Percentiles rank a stretch among this genome's conserved stretches.
These are phyloP conservation scores for Euphrasia arctica DNA, from an alignment of 305 asterid genomes.

Conservation along the genomic window DNA sequence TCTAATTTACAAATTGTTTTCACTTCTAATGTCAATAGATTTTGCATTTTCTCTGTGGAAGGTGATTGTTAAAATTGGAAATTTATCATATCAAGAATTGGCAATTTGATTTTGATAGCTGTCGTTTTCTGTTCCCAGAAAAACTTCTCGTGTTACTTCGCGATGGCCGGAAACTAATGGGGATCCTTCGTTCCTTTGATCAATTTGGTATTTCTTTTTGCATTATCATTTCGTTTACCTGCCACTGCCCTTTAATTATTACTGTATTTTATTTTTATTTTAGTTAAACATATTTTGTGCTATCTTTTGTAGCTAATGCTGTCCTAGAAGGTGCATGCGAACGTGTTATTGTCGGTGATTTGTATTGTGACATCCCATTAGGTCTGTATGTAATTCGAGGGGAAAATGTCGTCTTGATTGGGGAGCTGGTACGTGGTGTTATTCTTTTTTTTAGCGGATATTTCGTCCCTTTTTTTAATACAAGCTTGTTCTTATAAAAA, in stretches of 20 bases:
- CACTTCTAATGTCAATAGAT: neutral
- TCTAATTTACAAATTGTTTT: no score
- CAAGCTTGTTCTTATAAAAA: neutral
- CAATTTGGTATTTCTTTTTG: constrained; percentile 68
- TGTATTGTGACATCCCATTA: constrained; percentile 59
- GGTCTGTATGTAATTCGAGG: constrained; percentile 70
- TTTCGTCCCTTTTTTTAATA: no score
- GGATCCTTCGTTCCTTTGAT: constrained; percentile 93
- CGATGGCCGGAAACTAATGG: constrained; percentile 88
- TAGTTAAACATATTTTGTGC: constrained; percentile 22
- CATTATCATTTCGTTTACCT: constrained; percentile 20
- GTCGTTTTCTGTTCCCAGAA: constrained; percentile 41
- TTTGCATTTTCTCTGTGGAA: neutral
- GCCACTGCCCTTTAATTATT: neutral
- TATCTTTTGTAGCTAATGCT: constrained; percentile 62
- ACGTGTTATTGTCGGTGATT: constrained; percentile 55
- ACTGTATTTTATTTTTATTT: constrained; percentile 7
- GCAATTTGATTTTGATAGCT: neutral
- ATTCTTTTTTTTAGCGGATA: neutral
- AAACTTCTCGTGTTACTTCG: constrained; percentile 88
- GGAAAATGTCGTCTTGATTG: constrained; percentile 73
- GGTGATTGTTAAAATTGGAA: neutral
- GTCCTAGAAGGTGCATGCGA: constrained; percentile 84
- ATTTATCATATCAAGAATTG: neutral
- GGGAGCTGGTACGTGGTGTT: constrained; percentile 71